Evolutionary conservation across 345 rosid species (phyloP).

Genomic region (Brassica juncea): DNA sequence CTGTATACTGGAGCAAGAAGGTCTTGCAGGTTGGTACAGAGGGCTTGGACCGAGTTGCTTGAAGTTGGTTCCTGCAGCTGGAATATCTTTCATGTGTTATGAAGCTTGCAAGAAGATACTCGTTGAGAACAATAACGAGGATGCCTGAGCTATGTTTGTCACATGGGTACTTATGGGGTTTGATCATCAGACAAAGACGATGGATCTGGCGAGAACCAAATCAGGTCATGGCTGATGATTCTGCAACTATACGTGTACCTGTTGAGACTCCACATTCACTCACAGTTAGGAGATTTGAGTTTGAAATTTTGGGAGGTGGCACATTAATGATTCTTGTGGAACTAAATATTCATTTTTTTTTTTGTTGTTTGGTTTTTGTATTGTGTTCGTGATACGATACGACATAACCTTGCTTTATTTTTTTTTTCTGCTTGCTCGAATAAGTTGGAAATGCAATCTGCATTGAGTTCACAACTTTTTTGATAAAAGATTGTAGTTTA

Average conservation of each 20-base stretch:
- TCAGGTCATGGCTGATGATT: constrained; percentile 17
- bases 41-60: constrained; percentile 92
- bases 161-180: constrained; percentile 2
- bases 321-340: constrained; percentile 28
- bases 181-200: constrained; percentile 28
- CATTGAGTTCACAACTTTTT: not conserved
- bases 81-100: constrained; percentile 97
- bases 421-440: not conserved
- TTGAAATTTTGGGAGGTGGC: constrained; percentile 20
- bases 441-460: not conserved
- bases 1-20: constrained; percentile 79
- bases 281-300: constrained; percentile 7
- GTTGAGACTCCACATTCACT: constrained; percentile 22
- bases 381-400: not conserved
- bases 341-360: constrained; percentile 19
- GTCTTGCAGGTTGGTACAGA: constrained; percentile 71
- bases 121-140: constrained; percentile 59
- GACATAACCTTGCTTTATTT: not conserved
- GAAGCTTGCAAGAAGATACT: constrained; percentile 89
- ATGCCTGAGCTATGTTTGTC: constrained; percentile 37
- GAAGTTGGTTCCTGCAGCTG: constrained; percentile 95
- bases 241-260: constrained; percentile 4
- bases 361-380: not conserved
- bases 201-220: constrained; percentile 8
- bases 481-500: not conserved